Conservation (phyloP, 345 rosid genomes). For the Gossypium raimondii region DNA sequence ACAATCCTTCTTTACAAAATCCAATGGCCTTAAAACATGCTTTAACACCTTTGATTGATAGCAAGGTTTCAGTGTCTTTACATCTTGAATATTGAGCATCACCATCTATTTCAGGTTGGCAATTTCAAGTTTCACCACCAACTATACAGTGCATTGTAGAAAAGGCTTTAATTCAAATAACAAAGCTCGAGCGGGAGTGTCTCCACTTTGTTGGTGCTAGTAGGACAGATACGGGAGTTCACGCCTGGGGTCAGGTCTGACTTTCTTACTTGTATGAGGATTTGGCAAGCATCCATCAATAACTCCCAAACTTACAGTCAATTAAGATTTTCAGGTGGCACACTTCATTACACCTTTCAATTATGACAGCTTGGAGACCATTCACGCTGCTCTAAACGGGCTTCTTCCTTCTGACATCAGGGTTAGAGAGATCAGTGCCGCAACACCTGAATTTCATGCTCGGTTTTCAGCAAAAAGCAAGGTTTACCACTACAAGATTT, state of each 20-base stretch:
- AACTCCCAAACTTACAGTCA: constrained; percentile 17
- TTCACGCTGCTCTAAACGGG: constrained; percentile 79
- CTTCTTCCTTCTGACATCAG: constrained; percentile 80
- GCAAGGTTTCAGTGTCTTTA: not conserved
- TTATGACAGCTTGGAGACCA: constrained; percentile 54
- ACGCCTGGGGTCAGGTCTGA: constrained; percentile 94
- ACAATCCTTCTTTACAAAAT: not conserved
- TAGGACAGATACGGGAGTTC: constrained; percentile 92
- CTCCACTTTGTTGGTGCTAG: constrained; percentile 79
- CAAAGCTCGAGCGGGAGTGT: constrained; percentile 63
- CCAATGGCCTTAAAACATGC: not conserved
- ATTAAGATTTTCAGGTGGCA: constrained; percentile 61
- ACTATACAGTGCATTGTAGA: constrained; percentile 76
- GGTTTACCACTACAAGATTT: constrained; percentile 77
- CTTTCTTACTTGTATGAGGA: constrained; percentile 21
- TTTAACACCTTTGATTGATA: not conserved
- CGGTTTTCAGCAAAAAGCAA: constrained; percentile 73
- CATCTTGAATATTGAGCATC: not conserved
- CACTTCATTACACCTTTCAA: constrained; percentile 88
- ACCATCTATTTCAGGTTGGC: constrained; percentile 66
- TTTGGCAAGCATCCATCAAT: constrained; percentile 16
- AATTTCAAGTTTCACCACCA: constrained; percentile 79
- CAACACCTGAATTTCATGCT: constrained; percentile 75
- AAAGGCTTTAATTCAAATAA: constrained; percentile 56
- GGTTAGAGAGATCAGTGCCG: constrained; percentile 77